A percentile compares a stretch with the other conserved stretches of the same genome.
These are phyloP conservation scores for Russula compacta DNA, from an alignment of 768 basidiomycete genomes.

Conservation along the genomic window DNA sequence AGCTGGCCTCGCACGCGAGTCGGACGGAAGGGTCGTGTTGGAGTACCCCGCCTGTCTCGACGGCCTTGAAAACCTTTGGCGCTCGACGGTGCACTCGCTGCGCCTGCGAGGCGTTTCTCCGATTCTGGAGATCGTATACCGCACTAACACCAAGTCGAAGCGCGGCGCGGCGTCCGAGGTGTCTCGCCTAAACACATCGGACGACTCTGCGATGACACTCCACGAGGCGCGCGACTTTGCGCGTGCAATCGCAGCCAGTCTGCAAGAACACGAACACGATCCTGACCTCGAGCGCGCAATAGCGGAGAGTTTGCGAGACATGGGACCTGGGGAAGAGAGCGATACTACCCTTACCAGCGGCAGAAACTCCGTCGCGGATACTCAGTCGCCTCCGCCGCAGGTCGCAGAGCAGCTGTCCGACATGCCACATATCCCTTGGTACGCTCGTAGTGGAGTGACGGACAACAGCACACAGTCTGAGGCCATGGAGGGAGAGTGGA, in stretches of 20 bases:
- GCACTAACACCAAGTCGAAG: conserved; percentile 23
- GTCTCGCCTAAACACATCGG: not conserved
- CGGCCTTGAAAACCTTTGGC: conserved; percentile 29
- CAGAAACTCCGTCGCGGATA: not conserved
- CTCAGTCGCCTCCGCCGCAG: not conserved
- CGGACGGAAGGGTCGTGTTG: not conserved
- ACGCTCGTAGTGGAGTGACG: conserved; percentile 25
- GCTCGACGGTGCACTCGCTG: conserved; percentile 20
- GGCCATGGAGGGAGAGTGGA: not conserved
- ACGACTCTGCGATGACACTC: not conserved
- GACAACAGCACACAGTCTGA: conserved; percentile 6
- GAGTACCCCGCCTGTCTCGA: conserved; percentile 23
- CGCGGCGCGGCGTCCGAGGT: not conserved
- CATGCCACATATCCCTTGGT: conserved; percentile 26
- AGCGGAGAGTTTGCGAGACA: conserved; percentile 20
- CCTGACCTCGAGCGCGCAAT: conserved; percentile 21
- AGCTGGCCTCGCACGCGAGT: conserved; percentile 20
- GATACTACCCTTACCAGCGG: not conserved
- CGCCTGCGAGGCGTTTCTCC: conserved; percentile 30
- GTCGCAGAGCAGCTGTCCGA: conserved; percentile 12
- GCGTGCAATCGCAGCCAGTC: conserved; percentile 39
- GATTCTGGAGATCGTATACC: conserved; percentile 44
- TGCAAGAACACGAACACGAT: conserved; percentile 24
- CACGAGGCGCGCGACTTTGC: conserved; percentile 38
- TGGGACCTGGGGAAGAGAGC: not conserved